These are phyloP conservation scores for Psilocybe subaeruginosa DNA, from an alignment of 768 basidiomycete genomes.

Conservation along the genomic window DNA sequence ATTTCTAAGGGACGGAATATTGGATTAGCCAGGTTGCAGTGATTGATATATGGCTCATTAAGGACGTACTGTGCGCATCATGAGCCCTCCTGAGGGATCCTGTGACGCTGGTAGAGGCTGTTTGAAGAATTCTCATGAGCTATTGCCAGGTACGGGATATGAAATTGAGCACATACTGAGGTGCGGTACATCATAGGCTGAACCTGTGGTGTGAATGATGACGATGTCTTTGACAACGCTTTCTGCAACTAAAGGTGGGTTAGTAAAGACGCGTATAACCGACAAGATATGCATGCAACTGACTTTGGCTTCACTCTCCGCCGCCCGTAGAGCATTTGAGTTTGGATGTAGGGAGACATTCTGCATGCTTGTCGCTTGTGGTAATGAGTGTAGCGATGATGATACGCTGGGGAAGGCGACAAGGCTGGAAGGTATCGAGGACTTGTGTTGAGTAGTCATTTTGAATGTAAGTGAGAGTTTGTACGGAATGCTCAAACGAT, in stretches of 20 bases:
- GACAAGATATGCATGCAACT: constrained; percentile 13
- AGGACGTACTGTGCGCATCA: constrained; percentile 52
- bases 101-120: constrained; percentile 38
- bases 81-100: constrained; percentile 48
- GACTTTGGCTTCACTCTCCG: constrained; percentile 80
- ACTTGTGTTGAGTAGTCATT: constrained; percentile 29
- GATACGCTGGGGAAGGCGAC: constrained; percentile 77
- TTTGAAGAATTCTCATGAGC: constrained; percentile 6
- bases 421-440: constrained; percentile 51
- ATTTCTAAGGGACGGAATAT: constrained; percentile 22
- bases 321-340: constrained; percentile 69
- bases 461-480: constrained; percentile 20
- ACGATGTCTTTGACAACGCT: constrained; percentile 58
- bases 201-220: constrained; percentile 36
- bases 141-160: constrained; percentile 8
- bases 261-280: background rate
- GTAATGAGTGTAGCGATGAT: constrained; percentile 66
- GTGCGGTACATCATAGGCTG: constrained; percentile 35
- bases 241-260: constrained; percentile 53
- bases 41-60: background rate
- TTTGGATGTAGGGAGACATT: constrained; percentile 67
- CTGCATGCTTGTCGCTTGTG: constrained; percentile 72
- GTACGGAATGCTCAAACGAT: constrained; percentile 11
- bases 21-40: background rate
- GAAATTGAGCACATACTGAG: constrained; percentile 34